Base-by-base conservation (phyloP, 2,329 filamentous ascomycete species). In the Exophiala dermatitidis region DNA sequence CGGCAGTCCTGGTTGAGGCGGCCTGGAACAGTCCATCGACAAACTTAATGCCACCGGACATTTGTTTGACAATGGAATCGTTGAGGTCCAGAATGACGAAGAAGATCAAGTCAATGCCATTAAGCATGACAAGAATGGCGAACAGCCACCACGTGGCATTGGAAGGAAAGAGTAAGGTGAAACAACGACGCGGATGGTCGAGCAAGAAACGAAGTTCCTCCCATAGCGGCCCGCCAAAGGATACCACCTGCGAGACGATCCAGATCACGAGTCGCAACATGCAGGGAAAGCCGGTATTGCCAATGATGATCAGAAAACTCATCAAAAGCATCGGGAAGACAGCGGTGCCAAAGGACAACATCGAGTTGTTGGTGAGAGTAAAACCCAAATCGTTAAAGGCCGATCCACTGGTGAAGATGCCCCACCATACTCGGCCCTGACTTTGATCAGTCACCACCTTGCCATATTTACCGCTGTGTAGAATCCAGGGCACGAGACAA, bases 91-190 rank as follows among this genome's bases (percentile, higher is more conserved):
- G 81, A 55, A 97, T 81, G 57, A 96, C 84, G 68, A 96, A 98
- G 65, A 97, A 87, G 43, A 97, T 77, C 59, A 97, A 65, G 70
- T 98, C 93, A 32, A 94, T 72, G 6, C 79, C 82, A 66, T 98
- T 98, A 55, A 98, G 76, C 1, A 84, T 67, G 3, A 95, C 75
- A 4, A 98, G 75, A 31, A 96, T 86, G 70, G 82, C 86, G 66
- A 97, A 95, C 0, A 98, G 76, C 89, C 90, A 95, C 93, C 93
- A 97, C 1, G 88, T 97, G 1, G 91, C 89, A 50, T 82, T 83
- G 0, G 86, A 84, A 0, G 93, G 93, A 62, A 98, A 98, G 0
- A 98, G 75, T 9, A 98, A 75, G 0, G 93, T 98, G 66, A 98
- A 98, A 71, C 93, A 98, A 50, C 93, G 86, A 66, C 93, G 85